Conservation (phyloP, 805 yeast genomes). For the Lipomyces orientalis region DNA sequence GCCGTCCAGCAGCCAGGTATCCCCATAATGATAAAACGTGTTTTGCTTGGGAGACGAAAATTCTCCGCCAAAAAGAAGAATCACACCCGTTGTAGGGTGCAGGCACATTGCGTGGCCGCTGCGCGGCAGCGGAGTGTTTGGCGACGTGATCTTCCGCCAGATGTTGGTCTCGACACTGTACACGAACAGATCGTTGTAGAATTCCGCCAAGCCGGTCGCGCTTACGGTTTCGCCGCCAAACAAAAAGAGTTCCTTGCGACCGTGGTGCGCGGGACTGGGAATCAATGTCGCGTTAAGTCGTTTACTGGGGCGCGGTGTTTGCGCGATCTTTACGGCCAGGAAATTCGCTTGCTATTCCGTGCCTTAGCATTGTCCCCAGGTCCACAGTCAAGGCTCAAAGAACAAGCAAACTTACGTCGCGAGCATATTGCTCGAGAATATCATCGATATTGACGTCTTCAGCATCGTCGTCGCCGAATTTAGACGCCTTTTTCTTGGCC, state of each 20-base stretch:
- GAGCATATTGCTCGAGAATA: slow-evolving; percentile 74
- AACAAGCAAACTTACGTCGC: slow-evolving; percentile 37
- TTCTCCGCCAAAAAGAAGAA: slow-evolving; percentile 93
- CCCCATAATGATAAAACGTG: slow-evolving; percentile 95
- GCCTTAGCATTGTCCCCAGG: neutral
- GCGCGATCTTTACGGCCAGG: slow-evolving; percentile 67
- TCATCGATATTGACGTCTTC: slow-evolving; percentile 84
- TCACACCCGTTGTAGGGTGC: slow-evolving; percentile 81
- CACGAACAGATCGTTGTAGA: slow-evolving; percentile 79
- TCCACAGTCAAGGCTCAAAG: neutral
- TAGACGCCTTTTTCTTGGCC: slow-evolving; percentile 74
- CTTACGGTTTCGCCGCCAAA: slow-evolving; percentile 87
- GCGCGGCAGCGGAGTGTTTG: slow-evolving; percentile 89
- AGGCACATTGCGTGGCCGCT: slow-evolving; percentile 93
- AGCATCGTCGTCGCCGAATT: slow-evolving; percentile 75
- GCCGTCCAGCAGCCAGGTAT: slow-evolving; percentile 91
- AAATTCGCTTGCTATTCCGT: slow-evolving; percentile 71
- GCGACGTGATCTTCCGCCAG: slow-evolving; percentile 81
- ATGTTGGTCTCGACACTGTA: slow-evolving; percentile 76
- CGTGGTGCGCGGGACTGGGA: slow-evolving; percentile 72
- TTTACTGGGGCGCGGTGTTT: slow-evolving; percentile 62
- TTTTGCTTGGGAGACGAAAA: slow-evolving; percentile 95
- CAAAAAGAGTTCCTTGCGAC: slow-evolving; percentile 71
- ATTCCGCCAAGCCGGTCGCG: slow-evolving; percentile 58
- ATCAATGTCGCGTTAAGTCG: slow-evolving; percentile 78